Percentiles rank a stretch among this genome's conserved stretches.
These are phyloP conservation scores for Epichloe baconii DNA, from an alignment of 2,329 filamentous ascomycete species.

Conservation along the genomic window DNA sequence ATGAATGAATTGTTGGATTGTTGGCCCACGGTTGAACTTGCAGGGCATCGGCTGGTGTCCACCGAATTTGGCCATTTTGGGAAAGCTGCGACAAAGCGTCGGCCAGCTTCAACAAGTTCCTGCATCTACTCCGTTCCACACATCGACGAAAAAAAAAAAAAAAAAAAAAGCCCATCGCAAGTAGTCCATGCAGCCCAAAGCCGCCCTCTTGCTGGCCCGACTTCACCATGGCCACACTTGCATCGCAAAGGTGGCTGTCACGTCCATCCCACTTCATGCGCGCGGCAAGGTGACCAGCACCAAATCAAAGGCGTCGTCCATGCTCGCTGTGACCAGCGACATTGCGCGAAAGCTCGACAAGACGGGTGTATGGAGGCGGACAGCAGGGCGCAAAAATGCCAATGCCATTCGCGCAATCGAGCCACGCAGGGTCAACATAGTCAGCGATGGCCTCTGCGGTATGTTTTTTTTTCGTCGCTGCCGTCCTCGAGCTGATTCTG, in stretches of 20 bases:
- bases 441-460: slow-evolving; percentile 38
- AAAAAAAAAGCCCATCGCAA: neutral
- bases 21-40: no score
- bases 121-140: neutral
- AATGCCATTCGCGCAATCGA: slow-evolving; percentile 10
- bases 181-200: neutral
- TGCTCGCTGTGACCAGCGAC: slow-evolving; percentile 8
- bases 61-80: neutral
- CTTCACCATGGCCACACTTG: neutral
- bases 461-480: slow-evolving; percentile 7
- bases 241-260: slow-evolving; percentile 5
- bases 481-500: neutral
- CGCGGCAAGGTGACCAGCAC: slow-evolving; percentile 5
- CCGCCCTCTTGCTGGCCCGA: neutral
- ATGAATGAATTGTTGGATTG: no score
- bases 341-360: slow-evolving; percentile 14
- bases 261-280: slow-evolving; percentile 2
- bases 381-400: slow-evolving; percentile 7
- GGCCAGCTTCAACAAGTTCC: neutral
- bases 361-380: slow-evolving; percentile 15
- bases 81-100: neutral
- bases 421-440: slow-evolving; percentile 36
- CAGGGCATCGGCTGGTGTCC: neutral
- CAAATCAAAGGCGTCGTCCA: slow-evolving; percentile 5
- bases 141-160: neutral